Evolutionary conservation across 176 grass and related monocot species (phyloP), one percentile per base, ranked within the genome.

Genomic region (Raddia distichophylla): DNA sequence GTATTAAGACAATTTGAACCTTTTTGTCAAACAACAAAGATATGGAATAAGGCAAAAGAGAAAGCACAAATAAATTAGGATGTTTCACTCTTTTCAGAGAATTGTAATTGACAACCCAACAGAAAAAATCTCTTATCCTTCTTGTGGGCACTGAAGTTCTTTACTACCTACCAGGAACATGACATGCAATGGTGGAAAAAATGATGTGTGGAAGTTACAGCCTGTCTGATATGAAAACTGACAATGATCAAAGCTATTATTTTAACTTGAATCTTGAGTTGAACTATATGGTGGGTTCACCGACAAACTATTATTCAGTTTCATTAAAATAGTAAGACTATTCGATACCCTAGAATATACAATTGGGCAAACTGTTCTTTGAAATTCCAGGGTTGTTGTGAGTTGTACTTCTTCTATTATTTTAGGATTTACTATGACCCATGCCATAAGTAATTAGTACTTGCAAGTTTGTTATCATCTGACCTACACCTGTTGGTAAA

Each of bases 91-190:
- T 78, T 60, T 73, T 13, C 6, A 12, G 14, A 18, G 20, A 42
- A 74, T 18, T 73, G 74, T 79, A 51, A 83, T 20, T 1, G 84
- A 86, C 74, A 69, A 47, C 35, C 74, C 68, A 78, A 68, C 84
- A 49, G 50, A 62, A 45, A 69, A 78, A 74, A 56, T 61, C 35
- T 40, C 59, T 33, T 61, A 67, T 35, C 32, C 44, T 67, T 73
- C 67, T 5, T 47, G 67, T 61, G 83, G 73, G 53, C 74, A 71
- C 50, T 70, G 56, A 47, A 82, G 70, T 62, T 72, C 37, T 64
- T 67, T 51, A 69, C 66, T 16, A 86, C 79, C 88, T 69, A 83
- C 60, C 79, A 58, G 15, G 88, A 71, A 78, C 57, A 86, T 64
- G 73, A 86, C 79, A 86, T 58, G 43, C 59, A 82, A 10, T 76